phyloP scores from a whole-genome alignment of 805 yeast species.

The Candida berthetii region DNA sequence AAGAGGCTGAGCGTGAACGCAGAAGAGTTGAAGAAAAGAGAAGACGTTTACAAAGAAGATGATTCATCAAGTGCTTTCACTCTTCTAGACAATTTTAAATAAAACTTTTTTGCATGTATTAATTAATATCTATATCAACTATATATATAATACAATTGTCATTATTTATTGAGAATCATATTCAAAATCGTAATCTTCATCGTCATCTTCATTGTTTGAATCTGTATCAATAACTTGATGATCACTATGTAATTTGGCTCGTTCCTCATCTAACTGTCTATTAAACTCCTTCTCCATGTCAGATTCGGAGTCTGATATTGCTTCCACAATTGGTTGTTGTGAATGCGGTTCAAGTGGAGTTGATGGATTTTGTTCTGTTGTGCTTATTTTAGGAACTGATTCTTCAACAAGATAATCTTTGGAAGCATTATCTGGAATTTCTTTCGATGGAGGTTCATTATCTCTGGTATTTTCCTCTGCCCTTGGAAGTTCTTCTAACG shows the following conservation, averaged over 20 bases:
- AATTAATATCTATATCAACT: not conserved
- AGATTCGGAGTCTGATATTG: slow-evolving; percentile 4
- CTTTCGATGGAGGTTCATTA: no score
- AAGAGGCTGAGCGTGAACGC: slow-evolving; percentile 60
- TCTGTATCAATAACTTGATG: slow-evolving; percentile 1
- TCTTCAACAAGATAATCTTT: no score
- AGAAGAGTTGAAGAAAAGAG: slow-evolving; percentile 39
- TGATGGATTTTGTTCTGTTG: no score
- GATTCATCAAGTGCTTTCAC: not conserved
- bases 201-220: slow-evolving; percentile 4
- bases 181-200: slow-evolving; percentile 34
- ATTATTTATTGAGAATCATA: slow-evolving; percentile 25
- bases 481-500: no score
- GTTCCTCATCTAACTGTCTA: slow-evolving; percentile 8
- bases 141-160: not conserved
- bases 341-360: no score
- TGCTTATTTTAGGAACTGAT: no score
- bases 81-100: not conserved
- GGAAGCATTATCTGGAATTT: no score
- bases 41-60: slow-evolving; percentile 22
- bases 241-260: no score
- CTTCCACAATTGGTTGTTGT: no score
- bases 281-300: slow-evolving; percentile 11
- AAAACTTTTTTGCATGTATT: not conserved
- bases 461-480: no score